Evolutionary conservation across 345 rosid genomes (phyloP).

Genomic region (Brassica juncea): DNA sequence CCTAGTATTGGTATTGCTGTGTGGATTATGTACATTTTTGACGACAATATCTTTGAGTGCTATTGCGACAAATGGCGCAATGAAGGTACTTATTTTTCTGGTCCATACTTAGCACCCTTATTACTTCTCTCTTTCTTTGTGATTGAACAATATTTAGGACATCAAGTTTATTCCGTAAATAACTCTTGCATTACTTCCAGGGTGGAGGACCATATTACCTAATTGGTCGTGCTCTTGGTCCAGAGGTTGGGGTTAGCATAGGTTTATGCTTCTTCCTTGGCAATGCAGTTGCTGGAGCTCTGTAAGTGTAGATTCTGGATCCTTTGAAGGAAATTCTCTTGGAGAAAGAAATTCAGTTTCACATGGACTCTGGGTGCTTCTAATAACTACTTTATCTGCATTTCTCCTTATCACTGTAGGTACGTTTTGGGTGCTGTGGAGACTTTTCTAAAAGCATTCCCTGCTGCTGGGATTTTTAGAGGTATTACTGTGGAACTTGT

Average conservation of each 20-base stretch:
- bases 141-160: constrained; percentile 7
- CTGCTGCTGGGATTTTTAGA: constrained; percentile 92
- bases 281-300: constrained; percentile 98
- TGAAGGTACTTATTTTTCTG: constrained; percentile 68
- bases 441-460: constrained; percentile 93
- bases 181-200: constrained; percentile 28
- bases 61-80: constrained; percentile 99
- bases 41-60: constrained; percentile 95
- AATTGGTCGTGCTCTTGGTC: constrained; percentile 99
- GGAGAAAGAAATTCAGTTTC: constrained; percentile 16
- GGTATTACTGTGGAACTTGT: constrained; percentile 54
- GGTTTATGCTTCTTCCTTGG: constrained; percentile 99
- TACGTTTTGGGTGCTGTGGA: constrained; percentile 99
- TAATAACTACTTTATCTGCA: constrained; percentile 11
- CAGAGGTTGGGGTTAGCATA: constrained; percentile 99
- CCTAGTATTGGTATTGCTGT: constrained; percentile 74
- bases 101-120: constrained; percentile 5
- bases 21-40: constrained; percentile 93
- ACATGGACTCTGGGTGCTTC: constrained; percentile 26
- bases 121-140: constrained; percentile 16
- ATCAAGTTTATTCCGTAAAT: constrained; percentile 6
- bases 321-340: constrained; percentile 25
- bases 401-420: constrained; percentile 44
- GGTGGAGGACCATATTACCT: constrained; percentile 99
- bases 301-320: constrained; percentile 65